A percentile compares a stretch with the other conserved stretches of the same genome.
These are phyloP conservation scores for Schwanniomyces yamadae DNA, from an alignment of 805 yeast species.

Conservation along the genomic window DNA sequence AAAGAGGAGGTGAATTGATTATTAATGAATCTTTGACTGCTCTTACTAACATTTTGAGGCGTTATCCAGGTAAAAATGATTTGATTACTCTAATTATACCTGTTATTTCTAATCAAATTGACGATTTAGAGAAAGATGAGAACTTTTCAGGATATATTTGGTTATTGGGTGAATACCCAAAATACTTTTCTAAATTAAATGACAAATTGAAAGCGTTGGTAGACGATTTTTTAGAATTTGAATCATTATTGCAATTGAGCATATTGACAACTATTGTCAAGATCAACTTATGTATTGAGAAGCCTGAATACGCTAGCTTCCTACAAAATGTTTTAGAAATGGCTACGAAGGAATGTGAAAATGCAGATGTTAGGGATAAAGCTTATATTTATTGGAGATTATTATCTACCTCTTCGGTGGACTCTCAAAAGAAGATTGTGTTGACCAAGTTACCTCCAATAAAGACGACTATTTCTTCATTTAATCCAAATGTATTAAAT, in stretches of 20 bases:
- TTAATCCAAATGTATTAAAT: slow-evolving; percentile 66
- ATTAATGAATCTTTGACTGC: slow-evolving; percentile 61
- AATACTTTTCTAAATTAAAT: slow-evolving; percentile 54
- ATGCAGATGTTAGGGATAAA: slow-evolving; percentile 77
- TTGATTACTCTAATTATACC: slow-evolving; percentile 54
- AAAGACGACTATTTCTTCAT: slow-evolving; percentile 65
- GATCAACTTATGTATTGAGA: slow-evolving; percentile 32
- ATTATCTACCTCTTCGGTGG: slow-evolving; percentile 47
- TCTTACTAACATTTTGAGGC: slow-evolving; percentile 63
- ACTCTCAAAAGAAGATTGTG: slow-evolving; percentile 52
- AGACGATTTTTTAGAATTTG: slow-evolving; percentile 56
- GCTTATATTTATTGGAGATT: slow-evolving; percentile 81
- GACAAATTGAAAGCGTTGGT: slow-evolving; percentile 46
- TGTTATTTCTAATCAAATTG: slow-evolving; percentile 48
- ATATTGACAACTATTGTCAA: slow-evolving; percentile 63
- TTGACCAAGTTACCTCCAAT: slow-evolving; percentile 68
- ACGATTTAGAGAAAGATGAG: slow-evolving; percentile 48
- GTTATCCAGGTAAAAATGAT: slow-evolving; percentile 54
- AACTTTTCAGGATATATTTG: slow-evolving; percentile 62
- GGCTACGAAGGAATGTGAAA: slow-evolving; percentile 65
- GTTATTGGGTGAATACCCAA: slow-evolving; percentile 71
- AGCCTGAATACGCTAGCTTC: slow-evolving; percentile 30
- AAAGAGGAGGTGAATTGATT: slow-evolving; percentile 60
- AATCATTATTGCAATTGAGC: slow-evolving; percentile 58
- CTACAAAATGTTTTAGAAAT: slow-evolving; percentile 60